These are phyloP conservation scores for Aspergillus cejpii DNA, from an alignment of 2,329 filamentous ascomycete genomes.

Conservation along the genomic window DNA sequence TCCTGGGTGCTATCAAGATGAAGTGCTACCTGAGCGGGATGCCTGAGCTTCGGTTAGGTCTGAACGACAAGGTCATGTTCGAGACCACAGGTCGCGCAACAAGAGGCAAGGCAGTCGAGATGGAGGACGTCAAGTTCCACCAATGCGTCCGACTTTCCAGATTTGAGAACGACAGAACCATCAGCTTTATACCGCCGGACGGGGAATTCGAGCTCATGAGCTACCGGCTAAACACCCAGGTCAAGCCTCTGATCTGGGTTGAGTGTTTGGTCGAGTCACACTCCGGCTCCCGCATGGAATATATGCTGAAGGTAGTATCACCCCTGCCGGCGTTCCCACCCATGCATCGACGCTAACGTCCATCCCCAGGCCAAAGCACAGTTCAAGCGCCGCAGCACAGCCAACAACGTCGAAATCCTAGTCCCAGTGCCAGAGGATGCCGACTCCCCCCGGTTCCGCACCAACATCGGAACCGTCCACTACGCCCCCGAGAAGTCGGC, in stretches of 20 bases:
- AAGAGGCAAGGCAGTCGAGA: slow-evolving; percentile 93
- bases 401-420: slow-evolving; percentile 97
- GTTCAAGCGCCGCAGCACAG: slow-evolving; percentile 95
- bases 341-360: too few species aligned
- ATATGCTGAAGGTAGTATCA: slow-evolving; percentile 75
- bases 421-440: slow-evolving; percentile 97
- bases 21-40: slow-evolving; percentile 98
- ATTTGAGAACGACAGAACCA: slow-evolving; percentile 97
- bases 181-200: slow-evolving; percentile 97
- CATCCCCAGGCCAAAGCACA: slow-evolving; percentile 70
- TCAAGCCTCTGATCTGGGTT: slow-evolving; percentile 98
- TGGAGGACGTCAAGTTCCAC: slow-evolving; percentile 99
- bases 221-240: slow-evolving; percentile 95
- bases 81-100: slow-evolving; percentile 93
- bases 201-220: slow-evolving; percentile 99
- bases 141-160: slow-evolving; percentile 92
- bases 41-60: slow-evolving; percentile 85
- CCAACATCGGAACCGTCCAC: slow-evolving; percentile 94
- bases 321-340: neutral
- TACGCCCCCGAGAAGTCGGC: slow-evolving; percentile 96
- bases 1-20: slow-evolving; percentile 97
- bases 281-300: slow-evolving; percentile 91
- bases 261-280: slow-evolving; percentile 96
- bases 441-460: slow-evolving; percentile 90
- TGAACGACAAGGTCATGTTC: slow-evolving; percentile 99